Base-by-base conservation (phyloP, 495 filamentous ascomycete genomes). In the Aspergillus kassunensis region DNA sequence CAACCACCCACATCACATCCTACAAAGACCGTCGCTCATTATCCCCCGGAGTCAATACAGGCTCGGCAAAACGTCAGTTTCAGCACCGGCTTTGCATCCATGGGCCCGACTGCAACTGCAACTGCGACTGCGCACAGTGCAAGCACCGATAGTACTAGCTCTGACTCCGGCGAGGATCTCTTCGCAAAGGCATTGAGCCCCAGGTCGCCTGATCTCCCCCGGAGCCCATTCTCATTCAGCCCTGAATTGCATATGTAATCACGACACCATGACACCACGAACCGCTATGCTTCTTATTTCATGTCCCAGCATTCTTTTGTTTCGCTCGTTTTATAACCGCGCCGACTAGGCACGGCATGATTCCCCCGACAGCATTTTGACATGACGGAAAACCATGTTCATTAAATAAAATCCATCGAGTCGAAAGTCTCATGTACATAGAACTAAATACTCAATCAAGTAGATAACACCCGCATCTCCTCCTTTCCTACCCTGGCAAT, bases 131-230 rank as follows among this genome's bases (percentile, higher is more conserved):
- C 65, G 24, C 48, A 57, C 37, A 64, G 59, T 8, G 43, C 48
- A 19, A 68, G 57, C 45, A 64, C 71, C 9, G 80, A 83, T n/a
- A n/a, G n/a, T 8, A 44, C 48, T 19, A 68, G 57, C 45, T 65
- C 71, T 8, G 80, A 83, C 9, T 77, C 71, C 4, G 82, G 88
- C 58, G 88, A 90, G 36, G 88, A 85, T 11, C 73, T 91, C 21
- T 95, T 92, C 60, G 88, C 88, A 16, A 78, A 91, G 45, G 85
- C 87, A 15, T 79, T 95, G 75, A 88, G 85, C 55, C 88, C 88
- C 7, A 79, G 87, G 27, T 86, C 85, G 52, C 88, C 89, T 0
- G 88, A 91, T 59, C 86, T 90, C 60, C 79, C 76, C 35, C 83
- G 81, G 44, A 91, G 87, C 57, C 87, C 87, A 7, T 90, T 90